Conservation (phyloP, 2,329 filamentous ascomycete genomes). For the Trichoderma atroviride region DNA sequence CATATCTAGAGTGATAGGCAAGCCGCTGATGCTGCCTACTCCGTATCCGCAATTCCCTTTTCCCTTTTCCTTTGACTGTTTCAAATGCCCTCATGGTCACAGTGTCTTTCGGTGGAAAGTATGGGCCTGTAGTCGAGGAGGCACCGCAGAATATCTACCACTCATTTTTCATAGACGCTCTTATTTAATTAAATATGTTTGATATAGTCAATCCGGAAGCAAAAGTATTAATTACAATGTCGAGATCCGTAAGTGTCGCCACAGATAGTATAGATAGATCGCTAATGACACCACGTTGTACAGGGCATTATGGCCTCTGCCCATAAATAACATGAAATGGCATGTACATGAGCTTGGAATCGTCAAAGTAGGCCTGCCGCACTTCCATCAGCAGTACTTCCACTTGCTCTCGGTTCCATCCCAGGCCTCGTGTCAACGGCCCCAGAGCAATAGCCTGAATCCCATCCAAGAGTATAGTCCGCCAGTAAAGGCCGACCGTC, state of each 20-base stretch:
- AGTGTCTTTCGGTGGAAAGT: background rate
- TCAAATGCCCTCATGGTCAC: background rate
- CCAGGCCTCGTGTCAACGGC: conserved; percentile 53
- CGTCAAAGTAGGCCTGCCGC: conserved; percentile 52
- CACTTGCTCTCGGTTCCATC: conserved; percentile 52
- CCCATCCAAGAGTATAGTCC: conserved; percentile 53
- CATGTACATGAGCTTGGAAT: conserved; percentile 54
- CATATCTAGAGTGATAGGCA: background rate
- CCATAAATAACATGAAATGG: conserved; percentile 58
- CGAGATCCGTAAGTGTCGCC: background rate
- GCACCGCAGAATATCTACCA: background rate
- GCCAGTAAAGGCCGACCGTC: conserved; percentile 55
- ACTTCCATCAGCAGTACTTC: conserved; percentile 53
- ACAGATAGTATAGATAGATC: background rate
- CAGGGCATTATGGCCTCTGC: conserved; percentile 49
- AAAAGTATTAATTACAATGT: background rate
- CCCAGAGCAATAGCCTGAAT: conserved; percentile 56
- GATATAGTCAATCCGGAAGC: background rate
- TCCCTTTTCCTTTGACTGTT: background rate
- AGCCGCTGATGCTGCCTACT: too few relatives aligned
- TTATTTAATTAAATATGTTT: background rate
- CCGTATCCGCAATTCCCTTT: background rate
- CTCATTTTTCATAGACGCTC: background rate
- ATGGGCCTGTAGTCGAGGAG: background rate
- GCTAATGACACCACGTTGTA: background rate